Evolutionary conservation across 2,329 filamentous ascomycete species (phyloP).

Genomic region (Cladosporium sp.): DNA sequence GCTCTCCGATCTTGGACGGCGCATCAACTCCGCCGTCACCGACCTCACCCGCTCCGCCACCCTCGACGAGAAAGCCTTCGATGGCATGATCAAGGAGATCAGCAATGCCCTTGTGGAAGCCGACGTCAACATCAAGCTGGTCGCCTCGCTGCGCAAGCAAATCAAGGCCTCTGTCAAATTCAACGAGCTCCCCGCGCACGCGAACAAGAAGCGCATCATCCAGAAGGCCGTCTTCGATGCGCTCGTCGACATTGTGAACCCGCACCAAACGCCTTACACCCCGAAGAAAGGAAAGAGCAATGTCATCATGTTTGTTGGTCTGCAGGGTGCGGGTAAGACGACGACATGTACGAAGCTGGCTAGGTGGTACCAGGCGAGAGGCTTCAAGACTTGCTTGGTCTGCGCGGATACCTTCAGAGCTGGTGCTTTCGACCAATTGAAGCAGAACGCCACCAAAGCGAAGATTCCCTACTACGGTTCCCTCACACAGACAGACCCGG

Average conservation of each 20-base stretch:
- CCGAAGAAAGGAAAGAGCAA: constrained; percentile 95
- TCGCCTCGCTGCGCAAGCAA: constrained; percentile 85
- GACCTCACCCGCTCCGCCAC: constrained; percentile 91
- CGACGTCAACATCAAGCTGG: constrained; percentile 94
- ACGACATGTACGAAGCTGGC: constrained; percentile 98
- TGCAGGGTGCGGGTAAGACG: constrained; percentile 97
- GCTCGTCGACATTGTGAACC: constrained; percentile 91
- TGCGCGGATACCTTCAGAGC: constrained; percentile 98
- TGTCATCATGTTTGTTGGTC: constrained; percentile 98
- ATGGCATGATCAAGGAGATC: constrained; percentile 98
- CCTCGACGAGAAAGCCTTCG: constrained; percentile 97
- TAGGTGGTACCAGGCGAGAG: constrained; percentile 87
- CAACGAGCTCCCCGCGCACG: constrained; percentile 82
- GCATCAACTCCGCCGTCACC: constrained; percentile 94
- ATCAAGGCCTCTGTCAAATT: constrained; percentile 92
- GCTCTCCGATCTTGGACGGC: constrained; percentile 96
- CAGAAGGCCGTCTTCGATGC: constrained; percentile 98
- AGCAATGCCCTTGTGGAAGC: constrained; percentile 92
- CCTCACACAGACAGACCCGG: constrained; percentile 92
- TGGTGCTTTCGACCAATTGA: constrained; percentile 96
- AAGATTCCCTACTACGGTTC: constrained; percentile 99
- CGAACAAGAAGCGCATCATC: constrained; percentile 98
- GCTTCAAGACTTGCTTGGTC: constrained; percentile 89
- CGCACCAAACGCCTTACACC: constrained; percentile 92
- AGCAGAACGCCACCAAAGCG: constrained; percentile 97